Evolutionary conservation across 2,329 filamentous ascomycete genomes (phyloP).

Genomic region (Oidium heveae): DNA sequence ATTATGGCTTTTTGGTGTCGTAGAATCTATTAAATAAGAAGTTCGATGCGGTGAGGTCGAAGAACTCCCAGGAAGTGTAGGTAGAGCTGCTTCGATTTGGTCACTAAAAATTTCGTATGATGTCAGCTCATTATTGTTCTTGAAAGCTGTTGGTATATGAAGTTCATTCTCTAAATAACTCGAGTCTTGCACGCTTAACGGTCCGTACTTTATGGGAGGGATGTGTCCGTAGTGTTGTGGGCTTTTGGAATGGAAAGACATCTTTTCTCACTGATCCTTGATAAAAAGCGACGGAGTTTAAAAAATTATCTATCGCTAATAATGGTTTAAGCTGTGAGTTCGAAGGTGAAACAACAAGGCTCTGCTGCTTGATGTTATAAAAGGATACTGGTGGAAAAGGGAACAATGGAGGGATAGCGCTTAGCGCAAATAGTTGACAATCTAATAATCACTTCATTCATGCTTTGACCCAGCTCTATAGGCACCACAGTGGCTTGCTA

Average conservation of each 20-base stretch:
- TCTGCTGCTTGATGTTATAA: not conserved
- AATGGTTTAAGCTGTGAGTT: not conserved
- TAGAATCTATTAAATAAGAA: conserved; percentile 26
- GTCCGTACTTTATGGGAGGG: conserved; percentile 35
- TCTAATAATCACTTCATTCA: not conserved
- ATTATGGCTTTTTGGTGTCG: conserved; percentile 5
- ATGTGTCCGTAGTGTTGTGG: conserved; percentile 40
- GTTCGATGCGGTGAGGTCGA: conserved; percentile 23
- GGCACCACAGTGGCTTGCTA: not conserved
- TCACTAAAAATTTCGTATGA: conserved; percentile 18
- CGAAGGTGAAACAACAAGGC: not conserved
- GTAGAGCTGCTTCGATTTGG: conserved; percentile 13
- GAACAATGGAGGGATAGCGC: not conserved
- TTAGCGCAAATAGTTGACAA: not conserved
- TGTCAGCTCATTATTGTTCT: conserved; percentile 45
- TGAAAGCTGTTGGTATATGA: conserved; percentile 41
- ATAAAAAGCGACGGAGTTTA: not conserved
- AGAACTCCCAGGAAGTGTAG: conserved; percentile 8
- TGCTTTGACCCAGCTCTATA: not conserved
- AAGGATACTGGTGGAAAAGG: not conserved
- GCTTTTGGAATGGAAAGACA: conserved; percentile 36
- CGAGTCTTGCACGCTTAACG: conserved; percentile 16
- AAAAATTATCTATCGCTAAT: not conserved
- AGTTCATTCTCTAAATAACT: conserved; percentile 16
- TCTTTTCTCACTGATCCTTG: conserved; percentile 12